These are phyloP conservation scores for Exserohilum rostratum DNA, from an alignment of 2,329 filamentous ascomycete genomes.

Conservation along the genomic window DNA sequence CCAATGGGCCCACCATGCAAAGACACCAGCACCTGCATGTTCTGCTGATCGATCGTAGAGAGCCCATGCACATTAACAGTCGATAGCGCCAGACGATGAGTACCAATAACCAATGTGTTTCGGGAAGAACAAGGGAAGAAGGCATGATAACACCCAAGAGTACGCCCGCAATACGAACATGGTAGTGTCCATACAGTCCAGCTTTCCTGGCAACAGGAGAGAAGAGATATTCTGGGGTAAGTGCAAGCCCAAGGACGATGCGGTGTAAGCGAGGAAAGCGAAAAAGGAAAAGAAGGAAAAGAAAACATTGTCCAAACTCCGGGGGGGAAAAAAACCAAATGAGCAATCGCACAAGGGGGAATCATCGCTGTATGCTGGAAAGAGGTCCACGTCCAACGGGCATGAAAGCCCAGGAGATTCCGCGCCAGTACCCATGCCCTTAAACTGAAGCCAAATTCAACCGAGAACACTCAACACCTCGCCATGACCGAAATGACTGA, in stretches of 20 bases:
- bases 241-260: conserved; percentile 2
- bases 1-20: conserved; percentile 34
- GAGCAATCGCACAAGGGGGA: conserved; percentile 51
- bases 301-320: conserved; percentile 33
- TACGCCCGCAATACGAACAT: conserved; percentile 16
- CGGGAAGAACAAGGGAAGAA: not conserved
- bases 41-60: conserved; percentile 30
- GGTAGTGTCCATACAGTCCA: conserved; percentile 16
- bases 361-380: conserved; percentile 54
- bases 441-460: conserved; percentile 39
- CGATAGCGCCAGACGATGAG: conserved; percentile 39
- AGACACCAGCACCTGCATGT: conserved; percentile 21
- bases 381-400: conserved; percentile 46
- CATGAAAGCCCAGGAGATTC: conserved; percentile 41
- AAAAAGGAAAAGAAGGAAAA: conserved; percentile 7
- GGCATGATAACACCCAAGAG: conserved; percentile 10
- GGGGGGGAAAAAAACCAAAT: conserved; percentile 23
- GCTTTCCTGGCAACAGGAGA: conserved; percentile 26
- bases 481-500: conserved; percentile 52
- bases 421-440: conserved; percentile 50
- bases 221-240: conserved; percentile 13
- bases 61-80: conserved; percentile 33
- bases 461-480: conserved; percentile 47
- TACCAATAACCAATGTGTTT: conserved; percentile 9
- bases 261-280: conserved; percentile 6